Evolutionary conservation across 1,139 yeast species (phyloP).

Genomic region (Debaryomyces psychrophilus): DNA sequence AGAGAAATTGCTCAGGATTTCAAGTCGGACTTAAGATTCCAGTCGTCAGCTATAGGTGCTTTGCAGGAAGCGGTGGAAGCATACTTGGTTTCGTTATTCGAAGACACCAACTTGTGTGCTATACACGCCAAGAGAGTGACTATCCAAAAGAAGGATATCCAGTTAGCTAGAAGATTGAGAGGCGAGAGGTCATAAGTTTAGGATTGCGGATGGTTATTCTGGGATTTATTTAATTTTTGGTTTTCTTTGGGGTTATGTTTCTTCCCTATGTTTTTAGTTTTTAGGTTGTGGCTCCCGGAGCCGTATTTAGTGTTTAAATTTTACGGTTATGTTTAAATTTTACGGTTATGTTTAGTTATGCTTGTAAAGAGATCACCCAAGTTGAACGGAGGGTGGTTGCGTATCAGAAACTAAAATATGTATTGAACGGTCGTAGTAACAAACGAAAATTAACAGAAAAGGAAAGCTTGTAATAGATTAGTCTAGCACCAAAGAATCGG

Average conservation of each 20-base stretch:
- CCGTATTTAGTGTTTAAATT: slow-evolving; percentile 6
- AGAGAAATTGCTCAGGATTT: slow-evolving; percentile 55
- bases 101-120: slow-evolving; percentile 58
- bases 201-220: neutral
- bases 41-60: slow-evolving; percentile 55
- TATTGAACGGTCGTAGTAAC: too few species aligned
- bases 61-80: slow-evolving; percentile 59
- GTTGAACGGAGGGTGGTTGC: neutral
- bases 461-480: neutral
- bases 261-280: neutral
- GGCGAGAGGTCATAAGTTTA: slow-evolving; percentile 49
- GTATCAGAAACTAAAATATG: neutral
- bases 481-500: slow-evolving; percentile 1
- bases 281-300: slow-evolving; percentile 4
- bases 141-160: slow-evolving; percentile 56
- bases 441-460: neutral
- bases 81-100: slow-evolving; percentile 53
- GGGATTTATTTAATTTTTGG: slow-evolving; percentile 3
- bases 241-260: neutral
- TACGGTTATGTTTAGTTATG: too few species aligned
- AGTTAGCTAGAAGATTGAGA: slow-evolving; percentile 57
- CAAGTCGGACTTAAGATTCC: slow-evolving; percentile 56
- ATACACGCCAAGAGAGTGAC: slow-evolving; percentile 59
- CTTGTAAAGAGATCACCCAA: neutral
- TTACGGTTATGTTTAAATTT: slow-evolving; percentile 4